Conservation (phyloP, 2,329 filamentous ascomycete genomes). For the Fusarium devonianum region DNA sequence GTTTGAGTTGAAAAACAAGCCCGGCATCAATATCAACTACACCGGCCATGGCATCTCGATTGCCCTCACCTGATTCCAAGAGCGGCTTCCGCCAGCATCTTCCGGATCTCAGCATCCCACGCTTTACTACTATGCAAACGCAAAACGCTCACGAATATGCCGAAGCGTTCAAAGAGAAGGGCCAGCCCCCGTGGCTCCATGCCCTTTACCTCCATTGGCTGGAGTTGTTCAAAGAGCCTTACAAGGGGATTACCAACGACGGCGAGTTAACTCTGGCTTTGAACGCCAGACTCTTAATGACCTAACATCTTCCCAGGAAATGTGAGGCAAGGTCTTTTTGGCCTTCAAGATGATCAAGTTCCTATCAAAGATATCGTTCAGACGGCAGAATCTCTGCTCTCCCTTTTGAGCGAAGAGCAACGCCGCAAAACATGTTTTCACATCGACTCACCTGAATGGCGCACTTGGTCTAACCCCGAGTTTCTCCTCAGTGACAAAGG, state of each 20-base stretch:
- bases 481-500: slow-evolving; percentile 73
- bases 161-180: slow-evolving; percentile 63
- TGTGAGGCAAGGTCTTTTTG: slow-evolving; percentile 55
- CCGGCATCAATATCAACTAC: neutral
- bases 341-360: slow-evolving; percentile 68
- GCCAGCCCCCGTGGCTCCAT: slow-evolving; percentile 72
- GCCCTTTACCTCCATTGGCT: slow-evolving; percentile 66
- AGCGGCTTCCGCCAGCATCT: slow-evolving; percentile 59
- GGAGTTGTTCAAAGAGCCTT: slow-evolving; percentile 68
- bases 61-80: neutral
- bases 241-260: slow-evolving; percentile 73
- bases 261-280: slow-evolving; percentile 56
- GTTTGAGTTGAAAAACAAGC: no score
- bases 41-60: neutral
- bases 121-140: slow-evolving; percentile 68
- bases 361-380: slow-evolving; percentile 64
- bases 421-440: slow-evolving; percentile 60
- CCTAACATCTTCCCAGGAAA: neutral
- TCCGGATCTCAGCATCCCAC: slow-evolving; percentile 66
- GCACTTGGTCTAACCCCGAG: slow-evolving; percentile 75
- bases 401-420: slow-evolving; percentile 50
- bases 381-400: slow-evolving; percentile 60
- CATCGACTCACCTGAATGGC: slow-evolving; percentile 75
- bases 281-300: no score
- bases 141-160: slow-evolving; percentile 69